Evolutionary conservation across 331 rosid species (phyloP).

Genomic region (Malus hybrid): DNA sequence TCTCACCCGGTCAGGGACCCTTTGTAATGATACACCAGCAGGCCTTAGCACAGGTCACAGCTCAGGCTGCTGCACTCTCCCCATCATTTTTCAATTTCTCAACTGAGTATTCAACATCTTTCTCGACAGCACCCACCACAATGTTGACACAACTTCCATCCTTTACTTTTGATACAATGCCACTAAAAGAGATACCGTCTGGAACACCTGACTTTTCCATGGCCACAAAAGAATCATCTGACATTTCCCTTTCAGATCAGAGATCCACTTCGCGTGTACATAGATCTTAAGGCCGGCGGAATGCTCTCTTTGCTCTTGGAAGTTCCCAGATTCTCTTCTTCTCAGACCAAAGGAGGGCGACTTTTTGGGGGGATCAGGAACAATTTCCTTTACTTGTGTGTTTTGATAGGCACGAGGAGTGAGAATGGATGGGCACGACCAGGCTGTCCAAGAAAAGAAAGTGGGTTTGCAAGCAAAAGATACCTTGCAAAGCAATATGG

Average conservation of each 20-base stretch:
- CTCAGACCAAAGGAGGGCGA: slow-evolving; percentile 46
- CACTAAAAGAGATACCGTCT: slow-evolving; percentile 19
- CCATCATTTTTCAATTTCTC: slow-evolving; percentile 33
- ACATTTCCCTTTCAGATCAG: slow-evolving; percentile 35
- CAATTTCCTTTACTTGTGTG: too few relatives aligned
- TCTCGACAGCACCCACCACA: slow-evolving; percentile 23
- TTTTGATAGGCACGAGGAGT: too few relatives aligned
- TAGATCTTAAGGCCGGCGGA: slow-evolving; percentile 35
- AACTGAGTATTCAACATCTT: slow-evolving; percentile 28
- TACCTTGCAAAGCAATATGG: too few relatives aligned
- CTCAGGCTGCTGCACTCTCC: slow-evolving; percentile 37
- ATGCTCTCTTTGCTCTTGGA: slow-evolving; percentile 64
- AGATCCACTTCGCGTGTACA: not conserved
- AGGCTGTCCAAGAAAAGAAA: too few relatives aligned
- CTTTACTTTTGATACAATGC: slow-evolving; percentile 10
- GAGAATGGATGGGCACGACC: too few relatives aligned
- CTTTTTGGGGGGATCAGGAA: too few relatives aligned
- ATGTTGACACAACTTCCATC: slow-evolving; percentile 28
- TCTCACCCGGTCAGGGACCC: slow-evolving; percentile 55
- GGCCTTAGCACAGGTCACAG: slow-evolving; percentile 55
- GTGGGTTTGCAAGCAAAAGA: too few relatives aligned
- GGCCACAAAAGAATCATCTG: slow-evolving; percentile 21
- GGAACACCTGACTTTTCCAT: slow-evolving; percentile 11
- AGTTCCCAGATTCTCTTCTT: slow-evolving; percentile 56
- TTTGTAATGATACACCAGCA: slow-evolving; percentile 72